These are phyloP conservation scores for Penicillium bovifimosum DNA, from an alignment of 495 filamentous ascomycete genomes.

Conservation along the genomic window DNA sequence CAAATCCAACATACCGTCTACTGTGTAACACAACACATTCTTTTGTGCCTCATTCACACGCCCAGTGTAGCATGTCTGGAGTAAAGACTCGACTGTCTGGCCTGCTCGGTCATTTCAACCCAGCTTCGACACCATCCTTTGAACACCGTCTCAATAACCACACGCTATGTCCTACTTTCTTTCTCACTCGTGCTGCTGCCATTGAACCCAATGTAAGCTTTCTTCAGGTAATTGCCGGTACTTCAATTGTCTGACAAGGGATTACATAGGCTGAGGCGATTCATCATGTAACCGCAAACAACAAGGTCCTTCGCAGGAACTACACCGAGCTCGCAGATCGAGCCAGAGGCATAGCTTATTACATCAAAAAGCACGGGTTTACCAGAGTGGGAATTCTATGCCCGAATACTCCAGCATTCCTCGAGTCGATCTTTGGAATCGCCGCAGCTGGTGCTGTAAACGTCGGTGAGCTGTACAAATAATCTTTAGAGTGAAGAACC, in stretches of 20 bases:
- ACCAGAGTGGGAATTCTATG: slow-evolving; percentile 74
- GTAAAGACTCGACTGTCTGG: slow-evolving; percentile 53
- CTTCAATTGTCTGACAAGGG: neutral
- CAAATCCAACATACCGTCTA: neutral
- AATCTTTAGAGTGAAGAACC: neutral
- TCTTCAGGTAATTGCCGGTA: neutral
- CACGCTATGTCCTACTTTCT: slow-evolving; percentile 81
- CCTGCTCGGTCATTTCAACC: slow-evolving; percentile 58
- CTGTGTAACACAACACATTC: neutral
- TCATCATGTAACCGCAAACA: slow-evolving; percentile 80
- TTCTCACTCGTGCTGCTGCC: slow-evolving; percentile 77
- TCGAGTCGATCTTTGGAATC: slow-evolving; percentile 86
- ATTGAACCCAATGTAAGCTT: slow-evolving; percentile 77
- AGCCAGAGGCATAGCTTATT: slow-evolving; percentile 81
- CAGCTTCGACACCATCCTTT: slow-evolving; percentile 27
- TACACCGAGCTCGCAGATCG: slow-evolving; percentile 82
- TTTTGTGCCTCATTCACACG: neutral
- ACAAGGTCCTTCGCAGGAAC: slow-evolving; percentile 61
- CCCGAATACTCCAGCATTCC: slow-evolving; percentile 90
- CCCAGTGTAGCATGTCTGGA: slow-evolving; percentile 43
- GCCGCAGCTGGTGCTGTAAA: slow-evolving; percentile 77
- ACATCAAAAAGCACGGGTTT: slow-evolving; percentile 62
- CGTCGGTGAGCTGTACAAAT: slow-evolving; percentile 44
- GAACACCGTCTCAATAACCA: slow-evolving; percentile 63
- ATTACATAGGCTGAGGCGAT: slow-evolving; percentile 65